phyloP scores from a whole-genome alignment of 2,329 filamentous ascomycete species.

The Cladophialophora chaetospira region DNA sequence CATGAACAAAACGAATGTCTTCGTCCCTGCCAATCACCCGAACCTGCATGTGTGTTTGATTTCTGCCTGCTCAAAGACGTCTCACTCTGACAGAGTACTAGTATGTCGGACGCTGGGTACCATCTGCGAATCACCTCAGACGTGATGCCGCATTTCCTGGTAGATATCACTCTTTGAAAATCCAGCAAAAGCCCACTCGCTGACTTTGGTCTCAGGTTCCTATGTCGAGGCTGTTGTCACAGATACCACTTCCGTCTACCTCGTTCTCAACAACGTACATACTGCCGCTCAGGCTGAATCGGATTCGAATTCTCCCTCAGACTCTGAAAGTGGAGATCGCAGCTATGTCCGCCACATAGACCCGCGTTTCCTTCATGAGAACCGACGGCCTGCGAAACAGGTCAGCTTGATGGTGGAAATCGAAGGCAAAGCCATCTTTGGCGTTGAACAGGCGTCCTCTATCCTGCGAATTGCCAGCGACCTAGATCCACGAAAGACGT shows the following conservation, averaged over 20 bases:
- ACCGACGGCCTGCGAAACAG: neutral
- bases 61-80: neutral
- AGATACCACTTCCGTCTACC: conserved; percentile 20
- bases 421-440: conserved; percentile 1
- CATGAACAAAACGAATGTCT: conserved; percentile 2
- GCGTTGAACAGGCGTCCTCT: conserved; percentile 4
- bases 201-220: conserved; percentile 17
- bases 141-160: conserved; percentile 23
- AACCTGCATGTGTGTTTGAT: conserved; percentile 10
- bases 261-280: conserved; percentile 18
- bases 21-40: conserved; percentile 12
- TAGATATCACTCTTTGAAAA: neutral
- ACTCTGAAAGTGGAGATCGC: no score
- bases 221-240: conserved; percentile 23
- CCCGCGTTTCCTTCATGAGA: neutral
- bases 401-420: conserved; percentile 20
- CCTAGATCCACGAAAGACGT: conserved; percentile 28
- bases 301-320: no score
- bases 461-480: conserved; percentile 30
- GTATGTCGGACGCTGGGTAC: conserved; percentile 26
- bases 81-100: conserved; percentile 5
- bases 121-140: conserved; percentile 13
- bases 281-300: neutral
- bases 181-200: neutral
- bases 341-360: conserved; percentile 1